Base-by-base conservation (phyloP, 2,329 filamentous ascomycete genomes). In the Fusarium ambrosium region DNA sequence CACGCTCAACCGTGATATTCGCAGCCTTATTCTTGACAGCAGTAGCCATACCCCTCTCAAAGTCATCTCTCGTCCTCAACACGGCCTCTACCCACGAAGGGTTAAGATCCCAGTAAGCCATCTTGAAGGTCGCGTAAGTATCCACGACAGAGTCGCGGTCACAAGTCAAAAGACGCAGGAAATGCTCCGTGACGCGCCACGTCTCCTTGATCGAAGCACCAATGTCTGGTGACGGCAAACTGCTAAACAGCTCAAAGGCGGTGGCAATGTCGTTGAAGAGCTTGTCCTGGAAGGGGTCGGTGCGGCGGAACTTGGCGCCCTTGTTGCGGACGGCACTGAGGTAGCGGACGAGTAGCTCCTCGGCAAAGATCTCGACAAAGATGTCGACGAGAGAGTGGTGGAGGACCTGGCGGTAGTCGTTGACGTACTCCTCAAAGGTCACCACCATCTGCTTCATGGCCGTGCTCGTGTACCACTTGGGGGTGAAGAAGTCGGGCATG, bases 1-100 rank as follows among this genome's bases (percentile, higher is more conserved):
- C 95, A 72, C 95, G 90, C 72, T 93, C 92, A 2, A 95, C 92
- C 69, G 93, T 92, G 76, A 97, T 90, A 83, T 95, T 94, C 9
- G 95, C 95, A n/a, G 95, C 96, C 81, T 92, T 91, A 3, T 92
- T 91, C 87, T 98, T 98, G 59, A 98, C 93, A 20, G 91, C 89
- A 80, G 95, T 97, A 73, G 98, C 84, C 94, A 98, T 95, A 70
- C 90, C 89, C 76, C 96, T 89, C 83, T 98, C 97, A 84, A 97
- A 98, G 85, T 99, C 97, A 83, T 99, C 97, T 77, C 97, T 88
- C 2, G 92, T 89, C 76, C 95, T 89, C 73, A 99, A 81, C 58
- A 98, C 96, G 8, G 94, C 93, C 87, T 99, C 97, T 9, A 99
- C 95, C 97, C 97, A 99, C 55, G 92, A 93, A 69, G 98, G 92